A percentile compares a stretch with the other conserved stretches of the same genome.
Conservation (phyloP, 352 stramenopile species). For the Elongisporangium undulatum region DNA sequence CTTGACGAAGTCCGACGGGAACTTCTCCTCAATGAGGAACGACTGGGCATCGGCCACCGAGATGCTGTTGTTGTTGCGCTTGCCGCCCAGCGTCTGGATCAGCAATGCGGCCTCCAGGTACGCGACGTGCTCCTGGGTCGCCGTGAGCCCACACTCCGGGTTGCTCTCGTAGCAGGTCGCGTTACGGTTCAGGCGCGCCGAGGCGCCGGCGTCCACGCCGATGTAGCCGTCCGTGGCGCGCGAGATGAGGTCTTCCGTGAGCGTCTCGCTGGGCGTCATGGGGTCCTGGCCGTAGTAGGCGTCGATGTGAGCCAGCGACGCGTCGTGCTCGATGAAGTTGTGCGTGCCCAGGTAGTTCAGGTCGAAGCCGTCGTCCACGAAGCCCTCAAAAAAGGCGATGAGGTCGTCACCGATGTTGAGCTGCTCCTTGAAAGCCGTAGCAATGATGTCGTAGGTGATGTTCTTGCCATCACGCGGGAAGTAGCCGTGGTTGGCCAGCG, state of each 20-base stretch:
- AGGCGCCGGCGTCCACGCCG: conserved; percentile 1
- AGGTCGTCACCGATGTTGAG: conserved; percentile 26
- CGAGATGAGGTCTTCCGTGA: conserved; percentile 7
- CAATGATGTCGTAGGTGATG: conserved; percentile 21
- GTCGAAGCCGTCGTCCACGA: conserved; percentile 17
- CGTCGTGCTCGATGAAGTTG: conserved; percentile 44
- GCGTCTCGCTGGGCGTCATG: background rate
- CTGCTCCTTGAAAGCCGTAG: conserved; percentile 17
- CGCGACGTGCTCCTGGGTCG: background rate
- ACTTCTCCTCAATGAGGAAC: conserved; percentile 30
- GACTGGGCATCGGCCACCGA: conserved; percentile 16
- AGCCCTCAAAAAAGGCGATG: conserved; percentile 14
- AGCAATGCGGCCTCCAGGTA: background rate
- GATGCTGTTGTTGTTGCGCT: conserved; percentile 10
- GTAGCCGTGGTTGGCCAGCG: conserved; percentile 52
- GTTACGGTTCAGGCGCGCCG: conserved; percentile 4
- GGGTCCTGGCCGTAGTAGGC: conserved; percentile 19
- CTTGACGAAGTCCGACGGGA: conserved; percentile 21
- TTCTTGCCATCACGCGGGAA: conserved; percentile 41
- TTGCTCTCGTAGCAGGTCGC: conserved; percentile 13
- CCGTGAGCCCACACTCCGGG: conserved; percentile 5
- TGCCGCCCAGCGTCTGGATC: background rate
- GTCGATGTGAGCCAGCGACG: conserved; percentile 36
- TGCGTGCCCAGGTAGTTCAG: conserved; percentile 36
- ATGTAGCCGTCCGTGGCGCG: conserved; percentile 1